phyloP scores from a whole-genome alignment of 768 basidiomycete species.

The Hemileccinum impolitum region DNA sequence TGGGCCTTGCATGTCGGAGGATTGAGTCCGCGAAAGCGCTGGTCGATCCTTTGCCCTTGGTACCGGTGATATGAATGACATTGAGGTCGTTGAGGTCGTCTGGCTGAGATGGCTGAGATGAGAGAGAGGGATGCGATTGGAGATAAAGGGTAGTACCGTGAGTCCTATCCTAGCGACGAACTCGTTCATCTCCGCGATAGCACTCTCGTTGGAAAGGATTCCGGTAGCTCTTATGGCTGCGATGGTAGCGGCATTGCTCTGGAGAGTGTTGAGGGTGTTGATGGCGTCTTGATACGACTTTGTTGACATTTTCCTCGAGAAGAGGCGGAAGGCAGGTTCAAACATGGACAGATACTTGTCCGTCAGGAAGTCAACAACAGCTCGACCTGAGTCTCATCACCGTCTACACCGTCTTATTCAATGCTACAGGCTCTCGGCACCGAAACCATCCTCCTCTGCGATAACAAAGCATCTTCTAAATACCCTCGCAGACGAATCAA shows the following conservation, averaged over 20 bases:
- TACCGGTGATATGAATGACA: slow-evolving; percentile 95
- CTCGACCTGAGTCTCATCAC: too few relatives aligned
- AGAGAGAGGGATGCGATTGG: slow-evolving; percentile 5
- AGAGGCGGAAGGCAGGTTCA: not conserved
- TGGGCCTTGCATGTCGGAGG: slow-evolving; percentile 67
- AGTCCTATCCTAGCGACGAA: slow-evolving; percentile 88
- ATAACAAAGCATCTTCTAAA: slow-evolving; percentile 59
- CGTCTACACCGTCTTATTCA: too few relatives aligned
- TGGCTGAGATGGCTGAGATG: slow-evolving; percentile 45
- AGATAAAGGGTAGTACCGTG: slow-evolving; percentile 52
- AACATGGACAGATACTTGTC: slow-evolving; percentile 28
- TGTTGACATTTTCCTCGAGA: slow-evolving; percentile 47
- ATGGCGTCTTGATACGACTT: slow-evolving; percentile 70
- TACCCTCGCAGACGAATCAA: slow-evolving; percentile 59
- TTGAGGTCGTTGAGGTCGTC: slow-evolving; percentile 83
- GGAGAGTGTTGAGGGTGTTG: slow-evolving; percentile 70
- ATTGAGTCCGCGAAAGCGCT: slow-evolving; percentile 91
- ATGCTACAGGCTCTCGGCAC: too few relatives aligned
- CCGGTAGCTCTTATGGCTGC: slow-evolving; percentile 79
- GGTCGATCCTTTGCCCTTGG: slow-evolving; percentile 98
- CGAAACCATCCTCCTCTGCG: slow-evolving; percentile 35
- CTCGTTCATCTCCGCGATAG: slow-evolving; percentile 87
- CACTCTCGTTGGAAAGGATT: slow-evolving; percentile 46
- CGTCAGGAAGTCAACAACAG: slow-evolving; percentile 16
- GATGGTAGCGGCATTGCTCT: slow-evolving; percentile 91